Percentiles rank a stretch among this genome's conserved stretches.
Conservation (phyloP, 1,284 basidiomycete species). For the Abortiporus biennis region DNA sequence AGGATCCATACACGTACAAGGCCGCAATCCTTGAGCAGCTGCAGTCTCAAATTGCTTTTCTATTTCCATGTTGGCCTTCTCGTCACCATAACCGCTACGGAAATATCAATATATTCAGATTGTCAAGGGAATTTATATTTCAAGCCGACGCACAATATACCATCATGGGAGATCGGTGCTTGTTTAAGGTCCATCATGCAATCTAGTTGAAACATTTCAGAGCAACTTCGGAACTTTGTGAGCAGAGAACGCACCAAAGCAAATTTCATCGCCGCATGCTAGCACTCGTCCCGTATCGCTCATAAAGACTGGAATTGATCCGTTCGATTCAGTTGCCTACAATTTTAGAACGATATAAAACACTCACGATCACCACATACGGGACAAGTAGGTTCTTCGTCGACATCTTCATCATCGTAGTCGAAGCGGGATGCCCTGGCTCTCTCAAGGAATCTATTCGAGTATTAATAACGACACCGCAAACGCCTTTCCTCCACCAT, state of each 20-base stretch:
- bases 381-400: slow-evolving; percentile 37
- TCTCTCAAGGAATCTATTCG: slow-evolving; percentile 40
- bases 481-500: too few relatives aligned
- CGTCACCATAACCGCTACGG: slow-evolving; percentile 45
- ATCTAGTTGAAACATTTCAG: slow-evolving; percentile 27
- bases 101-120: not conserved
- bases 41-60: slow-evolving; percentile 54
- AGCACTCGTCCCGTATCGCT: slow-evolving; percentile 46
- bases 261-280: slow-evolving; percentile 56
- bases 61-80: slow-evolving; percentile 44
- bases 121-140: not conserved
- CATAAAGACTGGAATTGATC: slow-evolving; percentile 32
- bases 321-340: not conserved
- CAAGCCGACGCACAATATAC: slow-evolving; percentile 51
- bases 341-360: slow-evolving; percentile 1
- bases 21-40: slow-evolving; percentile 47
- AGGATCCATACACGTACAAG: slow-evolving; percentile 35
- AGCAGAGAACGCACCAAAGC: slow-evolving; percentile 36
- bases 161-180: slow-evolving; percentile 45
- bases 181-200: slow-evolving; percentile 46
- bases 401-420: slow-evolving; percentile 31
- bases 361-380: slow-evolving; percentile 48
- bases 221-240: not conserved
- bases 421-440: slow-evolving; percentile 36
- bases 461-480: too few relatives aligned